Percentiles rank a stretch among this genome's conserved stretches.
Evolutionary conservation across 2,329 filamentous ascomycete species (phyloP).

Genomic region (Xenoacremonium recifei): DNA sequence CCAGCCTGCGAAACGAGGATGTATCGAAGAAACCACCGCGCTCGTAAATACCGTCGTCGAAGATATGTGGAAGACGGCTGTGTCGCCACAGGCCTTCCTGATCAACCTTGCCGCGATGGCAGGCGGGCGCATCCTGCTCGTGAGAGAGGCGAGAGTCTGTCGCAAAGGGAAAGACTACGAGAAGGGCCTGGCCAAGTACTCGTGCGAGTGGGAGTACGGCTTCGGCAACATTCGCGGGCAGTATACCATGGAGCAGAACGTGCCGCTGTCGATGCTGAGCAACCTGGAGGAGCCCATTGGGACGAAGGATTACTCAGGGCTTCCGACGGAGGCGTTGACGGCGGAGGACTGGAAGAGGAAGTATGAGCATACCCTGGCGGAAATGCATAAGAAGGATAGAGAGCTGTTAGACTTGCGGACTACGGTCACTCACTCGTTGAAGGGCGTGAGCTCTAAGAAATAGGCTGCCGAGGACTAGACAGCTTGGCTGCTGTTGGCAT

Average conservation of each 20-base stretch:
- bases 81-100: conserved; percentile 54
- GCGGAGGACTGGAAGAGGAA: conserved; percentile 49
- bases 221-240: conserved; percentile 52
- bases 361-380: conserved; percentile 57
- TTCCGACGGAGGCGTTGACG: no score
- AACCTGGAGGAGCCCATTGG: conserved; percentile 23
- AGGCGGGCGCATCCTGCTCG: conserved; percentile 52
- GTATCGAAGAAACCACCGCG: conserved; percentile 52
- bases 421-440: no score
- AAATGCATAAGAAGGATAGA: conserved; percentile 58
- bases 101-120: conserved; percentile 58
- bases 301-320: conserved; percentile 13
- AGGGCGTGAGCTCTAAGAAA: no score
- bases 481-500: no score
- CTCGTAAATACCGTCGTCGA: conserved; percentile 54
- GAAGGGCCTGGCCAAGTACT: conserved; percentile 44
- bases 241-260: conserved; percentile 52
- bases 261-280: conserved; percentile 43
- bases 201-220: conserved; percentile 54
- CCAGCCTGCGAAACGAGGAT: conserved; percentile 39
- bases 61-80: conserved; percentile 49
- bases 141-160: conserved; percentile 38
- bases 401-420: conserved; percentile 44
- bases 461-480: no score
- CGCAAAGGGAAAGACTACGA: conserved; percentile 44